Evolutionary conservation across 352 stramenopile genomes (phyloP).

Genomic region (Phytopythium vexans): DNA sequence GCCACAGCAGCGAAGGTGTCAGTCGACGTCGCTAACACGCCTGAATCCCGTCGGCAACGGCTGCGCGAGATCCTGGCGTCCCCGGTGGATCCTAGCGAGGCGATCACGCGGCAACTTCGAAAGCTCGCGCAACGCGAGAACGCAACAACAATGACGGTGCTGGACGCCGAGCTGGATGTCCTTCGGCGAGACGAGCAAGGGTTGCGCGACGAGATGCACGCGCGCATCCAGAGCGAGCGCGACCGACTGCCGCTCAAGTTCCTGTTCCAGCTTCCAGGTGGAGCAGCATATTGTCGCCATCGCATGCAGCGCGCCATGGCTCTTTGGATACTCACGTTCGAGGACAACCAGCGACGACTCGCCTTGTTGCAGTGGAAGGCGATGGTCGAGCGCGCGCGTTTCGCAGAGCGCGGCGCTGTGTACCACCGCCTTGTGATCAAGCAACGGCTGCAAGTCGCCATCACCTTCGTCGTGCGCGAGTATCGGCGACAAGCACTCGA

Average conservation of each 20-base stretch:
- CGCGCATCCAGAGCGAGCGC: conserved; percentile 52
- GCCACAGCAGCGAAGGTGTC: conserved; percentile 1
- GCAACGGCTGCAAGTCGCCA: conserved; percentile 56
- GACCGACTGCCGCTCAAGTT: conserved; percentile 74
- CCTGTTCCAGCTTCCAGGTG: conserved; percentile 75
- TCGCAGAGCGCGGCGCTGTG: conserved; percentile 42
- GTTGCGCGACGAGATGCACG: conserved; percentile 36
- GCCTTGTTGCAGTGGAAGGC: conserved; percentile 81
- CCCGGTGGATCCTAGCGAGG: conserved; percentile 48
- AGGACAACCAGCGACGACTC: conserved; percentile 70
- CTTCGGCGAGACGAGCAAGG: conserved; percentile 34
- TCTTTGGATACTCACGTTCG: conserved; percentile 70
- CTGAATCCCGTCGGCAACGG: conserved; percentile 52
- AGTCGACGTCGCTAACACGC: conserved; percentile 26
- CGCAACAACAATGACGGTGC: conserved; percentile 41
- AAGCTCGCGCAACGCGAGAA: conserved; percentile 42
- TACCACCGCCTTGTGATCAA: conserved; percentile 61
- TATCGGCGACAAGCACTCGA: conserved; percentile 58
- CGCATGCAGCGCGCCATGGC: conserved; percentile 67
- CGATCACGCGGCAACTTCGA: conserved; percentile 36
- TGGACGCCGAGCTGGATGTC: conserved; percentile 36
- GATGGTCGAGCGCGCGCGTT: conserved; percentile 60
- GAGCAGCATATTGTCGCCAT: conserved; percentile 67
- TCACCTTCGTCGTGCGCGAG: conserved; percentile 63
- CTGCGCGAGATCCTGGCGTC: conserved; percentile 62